Percentiles rank a stretch among this genome's conserved stretches.
phyloP scores from a whole-genome alignment of 78 protist species.

The Planoprotostelium fungivorum region DNA sequence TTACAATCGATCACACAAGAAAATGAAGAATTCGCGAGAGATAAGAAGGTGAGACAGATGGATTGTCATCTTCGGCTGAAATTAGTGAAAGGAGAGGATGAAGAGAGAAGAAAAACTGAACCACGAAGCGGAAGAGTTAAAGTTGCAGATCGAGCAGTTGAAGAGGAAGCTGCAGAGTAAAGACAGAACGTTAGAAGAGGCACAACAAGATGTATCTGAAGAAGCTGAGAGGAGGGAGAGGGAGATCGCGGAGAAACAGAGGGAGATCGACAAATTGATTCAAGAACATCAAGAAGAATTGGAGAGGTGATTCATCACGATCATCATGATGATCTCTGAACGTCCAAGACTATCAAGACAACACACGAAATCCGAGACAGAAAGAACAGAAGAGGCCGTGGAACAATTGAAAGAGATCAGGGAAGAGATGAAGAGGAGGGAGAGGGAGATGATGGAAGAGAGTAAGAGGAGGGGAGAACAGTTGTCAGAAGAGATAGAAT shows the following conservation, averaged over 20 bases:
- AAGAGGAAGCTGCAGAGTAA: background rate
- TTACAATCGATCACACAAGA: too few species aligned
- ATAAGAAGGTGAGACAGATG: background rate
- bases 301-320: background rate
- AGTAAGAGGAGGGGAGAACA: background rate
- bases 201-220: background rate
- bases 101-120: background rate
- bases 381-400: background rate
- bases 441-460: background rate
- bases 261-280: background rate
- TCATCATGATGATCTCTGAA: too few species aligned
- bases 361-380: too few species aligned
- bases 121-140: background rate
- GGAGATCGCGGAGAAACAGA: background rate
- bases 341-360: too few species aligned
- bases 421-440: background rate
- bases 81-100: too few species aligned
- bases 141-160: background rate
- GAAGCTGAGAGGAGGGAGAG: background rate
- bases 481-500: background rate
- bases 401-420: background rate
- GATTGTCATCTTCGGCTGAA: too few species aligned
- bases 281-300: background rate
- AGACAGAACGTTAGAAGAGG: background rate
- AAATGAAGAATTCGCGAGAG: background rate